Evolutionary conservation across 2,329 filamentous ascomycete species (phyloP).

Genomic region (Ophiosphaerella herpotricha): DNA sequence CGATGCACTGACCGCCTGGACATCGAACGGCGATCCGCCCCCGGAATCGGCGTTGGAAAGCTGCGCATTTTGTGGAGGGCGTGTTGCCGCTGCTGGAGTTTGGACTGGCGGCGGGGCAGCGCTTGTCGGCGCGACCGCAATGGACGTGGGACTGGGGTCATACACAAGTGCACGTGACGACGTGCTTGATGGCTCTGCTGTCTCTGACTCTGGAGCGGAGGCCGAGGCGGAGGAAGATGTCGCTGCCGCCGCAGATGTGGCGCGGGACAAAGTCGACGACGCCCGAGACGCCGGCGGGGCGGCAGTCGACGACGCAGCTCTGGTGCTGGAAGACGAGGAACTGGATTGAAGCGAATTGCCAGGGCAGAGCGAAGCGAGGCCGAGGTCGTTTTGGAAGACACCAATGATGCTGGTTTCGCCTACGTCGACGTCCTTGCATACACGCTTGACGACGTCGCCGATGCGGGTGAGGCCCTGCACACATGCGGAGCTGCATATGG

Average conservation of each 20-base stretch:
- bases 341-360: slow-evolving; percentile 26
- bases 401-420: slow-evolving; percentile 48
- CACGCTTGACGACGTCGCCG: slow-evolving; percentile 33
- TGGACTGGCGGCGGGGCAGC: not conserved
- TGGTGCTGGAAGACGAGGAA: slow-evolving; percentile 8
- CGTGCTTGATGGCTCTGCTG: slow-evolving; percentile 7
- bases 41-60: slow-evolving; percentile 45
- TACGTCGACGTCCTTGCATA: slow-evolving; percentile 43
- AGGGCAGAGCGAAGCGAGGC: slow-evolving; percentile 47
- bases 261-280: slow-evolving; percentile 7
- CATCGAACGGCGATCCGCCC: slow-evolving; percentile 54
- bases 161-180: slow-evolving; percentile 11
- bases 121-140: slow-evolving; percentile 12
- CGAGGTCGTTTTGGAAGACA: slow-evolving; percentile 48
- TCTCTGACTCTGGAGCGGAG: slow-evolving; percentile 9
- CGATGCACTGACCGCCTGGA: slow-evolving; percentile 28
- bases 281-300: slow-evolving; percentile 15
- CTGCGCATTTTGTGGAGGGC: slow-evolving; percentile 30
- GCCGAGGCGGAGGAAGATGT: not conserved
- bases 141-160: slow-evolving; percentile 22
- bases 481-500: slow-evolving; percentile 45
- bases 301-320: slow-evolving; percentile 4
- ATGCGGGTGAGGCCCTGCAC: slow-evolving; percentile 48
- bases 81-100: slow-evolving; percentile 2
- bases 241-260: slow-evolving; percentile 2